Evolutionary conservation across 345 rosid genomes (phyloP).

Genomic region (Citrus mangshanensis): DNA sequence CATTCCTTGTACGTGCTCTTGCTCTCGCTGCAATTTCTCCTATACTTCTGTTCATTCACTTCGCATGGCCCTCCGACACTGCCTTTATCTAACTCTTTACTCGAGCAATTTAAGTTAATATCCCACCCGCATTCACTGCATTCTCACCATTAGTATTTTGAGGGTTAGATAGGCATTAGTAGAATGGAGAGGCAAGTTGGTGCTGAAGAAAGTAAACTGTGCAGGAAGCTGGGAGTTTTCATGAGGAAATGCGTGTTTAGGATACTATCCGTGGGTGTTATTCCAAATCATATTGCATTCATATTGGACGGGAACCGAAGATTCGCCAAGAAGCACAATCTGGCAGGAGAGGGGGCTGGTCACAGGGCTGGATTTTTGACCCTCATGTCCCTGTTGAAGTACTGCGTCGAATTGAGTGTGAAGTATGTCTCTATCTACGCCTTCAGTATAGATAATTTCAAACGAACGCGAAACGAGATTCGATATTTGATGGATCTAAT

Average conservation of each 20-base stretch:
- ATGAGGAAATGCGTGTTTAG: constrained; percentile 43
- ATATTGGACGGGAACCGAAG: constrained; percentile 71
- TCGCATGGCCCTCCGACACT: constrained; percentile 18
- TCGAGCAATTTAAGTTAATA: background rate
- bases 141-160: background rate
- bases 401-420: constrained; percentile 72
- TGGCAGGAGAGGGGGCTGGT: constrained; percentile 39
- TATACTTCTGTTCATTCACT: constrained; percentile 23
- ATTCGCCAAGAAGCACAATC: constrained; percentile 40
- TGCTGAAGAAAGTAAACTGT: constrained; percentile 15
- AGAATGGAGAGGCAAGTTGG: constrained; percentile 10
- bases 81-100: background rate
- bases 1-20: background rate
- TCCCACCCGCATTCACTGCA: background rate
- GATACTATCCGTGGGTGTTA: constrained; percentile 44
- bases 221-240: constrained; percentile 20
- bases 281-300: constrained; percentile 61
- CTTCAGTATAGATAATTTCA: constrained; percentile 71
- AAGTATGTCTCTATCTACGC: constrained; percentile 62
- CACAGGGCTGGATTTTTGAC: constrained; percentile 62
- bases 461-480: constrained; percentile 55
- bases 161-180: background rate
- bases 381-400: constrained; percentile 47
- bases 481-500: constrained; percentile 60
- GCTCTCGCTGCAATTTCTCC: background rate